Percentiles rank a stretch among this genome's conserved stretches.
These are phyloP conservation scores for Draba incana DNA, from an alignment of 345 rosid genomes.

Conservation along the genomic window DNA sequence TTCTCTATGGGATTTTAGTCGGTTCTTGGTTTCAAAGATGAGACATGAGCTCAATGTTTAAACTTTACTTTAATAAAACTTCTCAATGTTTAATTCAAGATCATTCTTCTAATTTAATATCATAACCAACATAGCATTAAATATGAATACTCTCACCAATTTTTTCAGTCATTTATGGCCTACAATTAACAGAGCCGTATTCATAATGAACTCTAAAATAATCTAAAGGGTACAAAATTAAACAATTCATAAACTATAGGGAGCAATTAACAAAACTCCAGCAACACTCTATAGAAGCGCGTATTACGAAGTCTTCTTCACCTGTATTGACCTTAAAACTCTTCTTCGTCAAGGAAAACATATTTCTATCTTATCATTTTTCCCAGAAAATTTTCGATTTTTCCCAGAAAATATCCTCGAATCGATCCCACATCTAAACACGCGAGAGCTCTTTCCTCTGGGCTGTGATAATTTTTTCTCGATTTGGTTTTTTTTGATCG, in stretches of 20 bases:
- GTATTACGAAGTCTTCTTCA: not conserved
- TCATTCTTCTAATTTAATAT: no score
- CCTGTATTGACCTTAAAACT: not conserved
- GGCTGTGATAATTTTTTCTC: not conserved
- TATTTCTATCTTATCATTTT: not conserved
- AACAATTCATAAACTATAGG: not conserved
- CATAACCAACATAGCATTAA: no score
- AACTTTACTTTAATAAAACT: no score
- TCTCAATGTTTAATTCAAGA: no score
- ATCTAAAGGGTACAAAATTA: not conserved
- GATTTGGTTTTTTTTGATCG: conserved; percentile 2
- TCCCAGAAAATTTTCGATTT: not conserved
- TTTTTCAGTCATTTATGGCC: no score
- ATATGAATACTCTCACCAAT: no score
- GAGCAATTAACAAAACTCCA: not conserved
- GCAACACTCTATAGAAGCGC: not conserved
- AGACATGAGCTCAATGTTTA: no score
- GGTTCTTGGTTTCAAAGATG: no score
- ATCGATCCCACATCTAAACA: not conserved
- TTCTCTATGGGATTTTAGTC: no score
- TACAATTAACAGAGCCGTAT: no score
- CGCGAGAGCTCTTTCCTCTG: not conserved
- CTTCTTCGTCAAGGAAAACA: conserved; percentile 30
- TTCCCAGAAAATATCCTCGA: conserved; percentile 6
- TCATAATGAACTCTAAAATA: no score